A percentile compares a stretch with the other conserved stretches of the same genome.
Evolutionary conservation across 495 filamentous ascomycete genomes (phyloP).

Genomic region (Cladorrhinum samala): DNA sequence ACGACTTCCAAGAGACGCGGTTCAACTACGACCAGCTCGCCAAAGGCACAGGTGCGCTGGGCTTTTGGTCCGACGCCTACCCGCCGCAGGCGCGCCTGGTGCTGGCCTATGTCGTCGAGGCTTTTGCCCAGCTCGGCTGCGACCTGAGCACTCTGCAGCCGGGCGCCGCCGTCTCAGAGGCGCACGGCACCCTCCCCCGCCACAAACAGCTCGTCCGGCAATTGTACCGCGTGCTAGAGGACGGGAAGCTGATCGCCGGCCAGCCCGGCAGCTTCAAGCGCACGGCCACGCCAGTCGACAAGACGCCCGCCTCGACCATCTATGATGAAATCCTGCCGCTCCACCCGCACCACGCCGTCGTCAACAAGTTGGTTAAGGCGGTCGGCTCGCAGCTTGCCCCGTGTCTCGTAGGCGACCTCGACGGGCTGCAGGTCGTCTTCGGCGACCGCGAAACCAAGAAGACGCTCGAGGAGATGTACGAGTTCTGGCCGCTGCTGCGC

Average conservation of each 20-base stretch:
- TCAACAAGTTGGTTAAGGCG: background rate
- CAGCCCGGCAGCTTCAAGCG: background rate
- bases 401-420: background rate
- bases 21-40: background rate
- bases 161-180: background rate
- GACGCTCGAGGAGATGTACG: background rate
- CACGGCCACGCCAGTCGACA: background rate
- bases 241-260: background rate
- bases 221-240: background rate
- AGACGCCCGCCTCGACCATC: background rate
- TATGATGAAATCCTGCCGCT: background rate
- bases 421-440: background rate
- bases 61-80: conserved; percentile 30
- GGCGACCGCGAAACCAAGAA: background rate
- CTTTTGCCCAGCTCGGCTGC: conserved; percentile 31
- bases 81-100: conserved; percentile 33
- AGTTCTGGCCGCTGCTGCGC: background rate
- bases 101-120: conserved; percentile 33
- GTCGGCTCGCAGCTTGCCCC: background rate
- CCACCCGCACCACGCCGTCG: background rate
- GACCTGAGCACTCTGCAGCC: conserved; percentile 8
- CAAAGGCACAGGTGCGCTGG: background rate
- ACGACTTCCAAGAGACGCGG: background rate
- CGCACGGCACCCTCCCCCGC: background rate
- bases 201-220: background rate